phyloP scores from a whole-genome alignment of 345 rosid species.

The Murraya koenigii region DNA sequence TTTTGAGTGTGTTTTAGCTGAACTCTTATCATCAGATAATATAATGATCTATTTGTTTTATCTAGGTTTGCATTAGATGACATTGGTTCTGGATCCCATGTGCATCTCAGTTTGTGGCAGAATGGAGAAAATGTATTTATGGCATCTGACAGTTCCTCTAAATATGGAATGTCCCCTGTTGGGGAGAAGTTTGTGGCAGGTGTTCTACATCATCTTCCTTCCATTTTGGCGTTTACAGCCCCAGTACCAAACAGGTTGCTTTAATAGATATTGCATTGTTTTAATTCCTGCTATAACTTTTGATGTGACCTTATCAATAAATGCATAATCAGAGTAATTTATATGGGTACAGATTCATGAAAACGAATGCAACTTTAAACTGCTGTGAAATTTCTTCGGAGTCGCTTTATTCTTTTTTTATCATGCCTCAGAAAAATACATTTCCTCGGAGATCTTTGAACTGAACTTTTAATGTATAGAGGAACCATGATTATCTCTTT shows the following conservation, averaged over 20 bases:
- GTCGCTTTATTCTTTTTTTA: neutral
- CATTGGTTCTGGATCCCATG: conserved; percentile 95
- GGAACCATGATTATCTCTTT: neutral
- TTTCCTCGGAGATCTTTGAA: neutral
- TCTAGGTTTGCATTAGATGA: conserved; percentile 78
- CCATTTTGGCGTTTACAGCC: conserved; percentile 81
- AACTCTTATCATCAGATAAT: conserved; percentile 3
- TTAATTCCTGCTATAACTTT: neutral
- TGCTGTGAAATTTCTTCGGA: neutral
- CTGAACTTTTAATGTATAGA: neutral
- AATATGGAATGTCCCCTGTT: conserved; percentile 67
- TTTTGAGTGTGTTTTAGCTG: neutral
- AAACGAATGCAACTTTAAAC: neutral
- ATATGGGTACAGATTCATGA: neutral
- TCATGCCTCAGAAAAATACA: neutral
- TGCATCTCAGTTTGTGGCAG: conserved; percentile 79
- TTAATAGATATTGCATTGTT: neutral
- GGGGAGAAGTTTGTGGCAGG: conserved; percentile 95
- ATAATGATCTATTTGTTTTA: conserved; percentile 5
- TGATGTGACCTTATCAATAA: neutral
- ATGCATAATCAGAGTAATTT: neutral
- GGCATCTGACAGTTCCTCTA: conserved; percentile 58
- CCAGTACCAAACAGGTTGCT: conserved; percentile 88
- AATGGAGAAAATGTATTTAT: conserved; percentile 77
- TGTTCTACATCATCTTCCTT: conserved; percentile 81